These are phyloP conservation scores for Physcia stellaris DNA, from an alignment of 495 filamentous ascomycete species.

Conservation along the genomic window DNA sequence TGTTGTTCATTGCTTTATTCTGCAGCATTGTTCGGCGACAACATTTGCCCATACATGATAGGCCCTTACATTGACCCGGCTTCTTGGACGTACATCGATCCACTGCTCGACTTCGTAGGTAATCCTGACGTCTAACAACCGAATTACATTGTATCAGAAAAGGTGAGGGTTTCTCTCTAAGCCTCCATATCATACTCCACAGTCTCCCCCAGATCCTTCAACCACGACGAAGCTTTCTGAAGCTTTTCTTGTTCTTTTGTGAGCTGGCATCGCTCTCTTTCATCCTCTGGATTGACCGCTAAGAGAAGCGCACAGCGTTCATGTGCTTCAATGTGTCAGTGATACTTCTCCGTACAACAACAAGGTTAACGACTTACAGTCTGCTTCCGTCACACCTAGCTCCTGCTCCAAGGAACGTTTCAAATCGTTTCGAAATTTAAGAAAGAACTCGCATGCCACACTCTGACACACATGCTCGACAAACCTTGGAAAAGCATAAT, in stretches of 20 bases:
- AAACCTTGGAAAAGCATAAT: constrained; percentile 35
- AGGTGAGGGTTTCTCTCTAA: too few relatives aligned
- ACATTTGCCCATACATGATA: too few relatives aligned
- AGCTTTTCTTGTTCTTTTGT: constrained; percentile 31
- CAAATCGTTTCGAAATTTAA: constrained; percentile 26
- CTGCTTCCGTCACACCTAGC: constrained; percentile 22
- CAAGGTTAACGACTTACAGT: constrained; percentile 20
- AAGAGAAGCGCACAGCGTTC: constrained; percentile 31
- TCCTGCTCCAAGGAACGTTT: constrained; percentile 20
- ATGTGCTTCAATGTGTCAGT: constrained; percentile 16
- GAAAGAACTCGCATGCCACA: constrained; percentile 33
- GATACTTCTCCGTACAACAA: neutral
- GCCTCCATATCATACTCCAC: too few relatives aligned
- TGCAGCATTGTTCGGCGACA: too few relatives aligned
- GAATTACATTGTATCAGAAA: too few relatives aligned
- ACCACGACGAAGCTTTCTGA: constrained; percentile 27
- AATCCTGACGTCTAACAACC: too few relatives aligned
- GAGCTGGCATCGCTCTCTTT: constrained; percentile 24
- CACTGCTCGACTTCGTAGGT: too few relatives aligned
- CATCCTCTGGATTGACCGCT: constrained; percentile 34
- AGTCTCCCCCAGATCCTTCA: constrained; percentile 19
- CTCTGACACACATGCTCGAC: constrained; percentile 33
- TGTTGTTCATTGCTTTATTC: too few relatives aligned
- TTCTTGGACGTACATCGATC: too few relatives aligned
- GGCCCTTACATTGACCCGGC: too few relatives aligned